Base-by-base conservation (phyloP, 1,284 basidiomycete species). In the Vanrija pseudolonga region DNA sequence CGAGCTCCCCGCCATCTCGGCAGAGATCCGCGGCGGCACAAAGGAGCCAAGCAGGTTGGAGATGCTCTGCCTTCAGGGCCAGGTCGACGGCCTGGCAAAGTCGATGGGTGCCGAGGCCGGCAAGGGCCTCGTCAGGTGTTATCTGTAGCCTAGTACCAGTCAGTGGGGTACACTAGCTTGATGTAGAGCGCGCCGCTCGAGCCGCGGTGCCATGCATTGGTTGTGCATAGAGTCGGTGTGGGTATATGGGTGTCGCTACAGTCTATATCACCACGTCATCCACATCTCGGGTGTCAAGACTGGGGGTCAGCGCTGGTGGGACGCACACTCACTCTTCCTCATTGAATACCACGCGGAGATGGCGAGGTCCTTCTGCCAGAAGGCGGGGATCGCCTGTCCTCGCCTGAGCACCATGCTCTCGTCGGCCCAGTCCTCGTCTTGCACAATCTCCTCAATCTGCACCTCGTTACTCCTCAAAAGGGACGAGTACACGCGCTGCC, bases 1-100 rank as follows among this genome's bases (percentile, higher is more conserved):
- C 37, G 89, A 93, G 55, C 80, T 97, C 23, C 92, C 90, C 0
- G 86, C 90, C 70, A 89, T 95, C 68, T 88, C 91, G 67, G 82
- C 90, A 47, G 82, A 83, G 71, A 82, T 87, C 62, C 68, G 90
- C 70, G 93, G 92, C 81, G 92, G 88, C 78, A 88, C 94, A 45
- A 80, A 85, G 48, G 95, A 98, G 76, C 94, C 93, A 28, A 90
- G 84, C 69, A 82, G 95, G 60, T 77, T 98, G 67, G 93, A 97
- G 73, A 89, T 90, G 73, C 82, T 95, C 83, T 77, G 89, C 70
- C 74, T 89, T 61, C 78, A 93, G 40, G 90, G 90, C n/a, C 88
- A 90, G 78, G 83, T 93, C 60, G 91, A 94, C 75, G 87, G 84
- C 12, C 85, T 88, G 63, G 87, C 86, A 45, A 87, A 86, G 80